Evolutionary conservation across 345 rosid species (phyloP), one percentile per base, ranked within the genome.

Genomic region (Camelina laxa): DNA sequence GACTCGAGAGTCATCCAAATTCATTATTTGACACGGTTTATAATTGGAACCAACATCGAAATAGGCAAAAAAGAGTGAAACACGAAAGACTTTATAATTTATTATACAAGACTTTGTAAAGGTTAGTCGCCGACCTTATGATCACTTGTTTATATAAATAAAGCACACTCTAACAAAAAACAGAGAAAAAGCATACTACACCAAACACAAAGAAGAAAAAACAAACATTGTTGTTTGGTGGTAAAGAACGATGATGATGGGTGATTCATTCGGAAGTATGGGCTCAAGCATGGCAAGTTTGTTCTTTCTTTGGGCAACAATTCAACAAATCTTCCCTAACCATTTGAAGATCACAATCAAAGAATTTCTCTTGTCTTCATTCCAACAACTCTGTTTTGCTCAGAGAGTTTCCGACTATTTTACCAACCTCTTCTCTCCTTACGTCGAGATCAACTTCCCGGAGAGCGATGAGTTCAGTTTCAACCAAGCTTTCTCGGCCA

Each of bases 231-330:
- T 69, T n/a, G 1, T 57, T 56, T 56, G 60, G 36, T 10, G 63
- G 17, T 56, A 7, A 27, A 44, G 51, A 45, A 72, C 30, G 72
- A 65, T 57, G 78, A 74, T 74, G 78, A 66, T 74, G 44, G 56
- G 76, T 0, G 53, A 72, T 60, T 17, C 69, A 55, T 73, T 73
- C 4, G 76, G 76, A 63, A 72, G 54, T 16, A 44, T 65, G 4
- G 72, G 78, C 7, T 65, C 70, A 4, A 41, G 71, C 61, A 16
- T 83, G 49, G 88, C 84, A 1, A 74, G 80, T 72, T 20, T 82
- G 16, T 74, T 85, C 83, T 82, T 86, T 49, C 11, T 84, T 13
- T 82, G 85, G 86, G 89, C 84, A 19, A 74, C 84, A 14, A 69
- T 84, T 57, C 80, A 82, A 49, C 84, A 85, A 36, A 81, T 80